Conservation (phyloP, 129 eudicot species). For the Silybum marianum region DNA sequence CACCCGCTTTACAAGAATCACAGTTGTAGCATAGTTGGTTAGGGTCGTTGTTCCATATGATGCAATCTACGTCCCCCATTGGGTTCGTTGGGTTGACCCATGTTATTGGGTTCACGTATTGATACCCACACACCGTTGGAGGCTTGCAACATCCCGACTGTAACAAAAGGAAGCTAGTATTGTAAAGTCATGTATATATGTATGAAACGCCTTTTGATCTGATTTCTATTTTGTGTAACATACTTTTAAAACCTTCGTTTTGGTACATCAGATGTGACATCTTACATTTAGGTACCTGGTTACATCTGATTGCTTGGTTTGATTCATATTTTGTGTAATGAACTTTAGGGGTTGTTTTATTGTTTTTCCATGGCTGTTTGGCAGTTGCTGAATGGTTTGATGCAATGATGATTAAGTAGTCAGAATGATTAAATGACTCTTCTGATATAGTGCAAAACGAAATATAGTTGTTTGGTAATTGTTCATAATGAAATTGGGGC, state of each 20-base stretch:
- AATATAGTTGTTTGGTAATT: no score
- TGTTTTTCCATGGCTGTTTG: no score
- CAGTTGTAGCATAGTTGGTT: slow-evolving; percentile 79
- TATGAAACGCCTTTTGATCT: no score
- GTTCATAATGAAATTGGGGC: no score
- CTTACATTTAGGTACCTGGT: not conserved
- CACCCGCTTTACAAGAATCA: slow-evolving; percentile 87
- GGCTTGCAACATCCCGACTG: slow-evolving; percentile 99
- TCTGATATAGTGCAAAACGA: no score
- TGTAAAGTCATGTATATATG: not conserved
- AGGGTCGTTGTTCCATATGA: slow-evolving; percentile 82
- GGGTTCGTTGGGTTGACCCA: slow-evolving; percentile 78
- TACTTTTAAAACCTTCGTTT: not conserved
- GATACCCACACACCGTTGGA: slow-evolving; percentile 84
- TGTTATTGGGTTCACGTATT: slow-evolving; percentile 75
- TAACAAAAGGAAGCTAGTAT: not conserved
- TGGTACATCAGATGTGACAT: not conserved
- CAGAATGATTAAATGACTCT: no score
- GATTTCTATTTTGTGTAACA: no score
- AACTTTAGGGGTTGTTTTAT: not conserved
- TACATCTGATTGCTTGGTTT: not conserved
- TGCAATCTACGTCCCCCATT: slow-evolving; percentile 69
- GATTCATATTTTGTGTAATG: not conserved
- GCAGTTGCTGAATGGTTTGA: no score
- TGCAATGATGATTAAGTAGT: no score